phyloP scores from a whole-genome alignment of 768 basidiomycete species.

The Boletus rex-veris region DNA sequence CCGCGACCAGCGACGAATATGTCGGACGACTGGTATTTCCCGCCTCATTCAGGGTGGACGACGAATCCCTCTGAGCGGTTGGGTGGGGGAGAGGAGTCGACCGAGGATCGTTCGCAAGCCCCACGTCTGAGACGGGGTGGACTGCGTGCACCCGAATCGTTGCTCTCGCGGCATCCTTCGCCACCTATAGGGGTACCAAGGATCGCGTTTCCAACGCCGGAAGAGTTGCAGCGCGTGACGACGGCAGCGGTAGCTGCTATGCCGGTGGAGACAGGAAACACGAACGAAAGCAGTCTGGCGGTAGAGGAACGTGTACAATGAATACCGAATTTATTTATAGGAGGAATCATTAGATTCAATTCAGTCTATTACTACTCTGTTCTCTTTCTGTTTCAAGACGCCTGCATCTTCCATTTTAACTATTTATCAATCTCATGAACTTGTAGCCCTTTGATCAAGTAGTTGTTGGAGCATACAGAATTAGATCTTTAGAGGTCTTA shows the following conservation, averaged over 20 bases:
- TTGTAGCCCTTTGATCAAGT: too few species aligned
- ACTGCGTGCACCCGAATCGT: slow-evolving; percentile 59
- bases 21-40: slow-evolving; percentile 34
- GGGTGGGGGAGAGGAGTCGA: slow-evolving; percentile 28
- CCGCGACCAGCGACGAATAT: slow-evolving; percentile 28
- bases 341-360: slow-evolving; percentile 6
- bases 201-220: slow-evolving; percentile 20
- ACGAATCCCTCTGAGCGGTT: slow-evolving; percentile 15
- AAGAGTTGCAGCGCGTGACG: slow-evolving; percentile 21
- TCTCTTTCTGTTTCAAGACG: neutral
- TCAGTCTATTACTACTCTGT: neutral
- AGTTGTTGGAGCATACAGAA: too few species aligned
- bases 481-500: too few species aligned
- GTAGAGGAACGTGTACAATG: slow-evolving; percentile 18
- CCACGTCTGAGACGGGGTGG: slow-evolving; percentile 69
- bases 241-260: slow-evolving; percentile 6
- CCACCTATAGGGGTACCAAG: slow-evolving; percentile 26
- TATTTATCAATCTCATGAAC: too few species aligned
- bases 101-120: slow-evolving; percentile 34
- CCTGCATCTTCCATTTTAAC: neutral
- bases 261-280: neutral
- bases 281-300: slow-evolving; percentile 5
- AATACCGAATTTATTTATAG: slow-evolving; percentile 1
- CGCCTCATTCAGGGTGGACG: slow-evolving; percentile 24
- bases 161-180: slow-evolving; percentile 47